A percentile compares a stretch with the other conserved stretches of the same genome.
phyloP scores from a whole-genome alignment of 2,329 filamentous ascomycete genomes.

The Cladosporium phlei region DNA sequence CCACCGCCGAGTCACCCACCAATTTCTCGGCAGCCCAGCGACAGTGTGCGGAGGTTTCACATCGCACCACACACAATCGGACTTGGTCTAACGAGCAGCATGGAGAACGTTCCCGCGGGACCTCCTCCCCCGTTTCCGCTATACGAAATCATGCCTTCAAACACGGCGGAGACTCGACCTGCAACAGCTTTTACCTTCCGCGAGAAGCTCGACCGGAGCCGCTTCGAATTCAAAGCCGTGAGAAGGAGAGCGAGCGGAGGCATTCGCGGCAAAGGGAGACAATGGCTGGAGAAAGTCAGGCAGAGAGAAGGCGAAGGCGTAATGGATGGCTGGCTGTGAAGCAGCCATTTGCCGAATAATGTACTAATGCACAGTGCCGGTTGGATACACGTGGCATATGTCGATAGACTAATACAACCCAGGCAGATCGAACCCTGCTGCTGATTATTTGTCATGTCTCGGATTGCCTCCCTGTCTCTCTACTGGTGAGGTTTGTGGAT shows the following conservation, averaged over 20 bases:
- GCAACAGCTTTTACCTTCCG: constrained; percentile 23
- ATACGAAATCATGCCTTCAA: neutral
- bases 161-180: constrained; percentile 1
- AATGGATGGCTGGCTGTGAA: constrained; percentile 11
- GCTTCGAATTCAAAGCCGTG: constrained; percentile 33
- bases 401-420: too few relatives aligned
- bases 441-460: too few relatives aligned
- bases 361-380: too few relatives aligned
- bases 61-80: constrained; percentile 24
- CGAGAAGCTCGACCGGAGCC: constrained; percentile 28
- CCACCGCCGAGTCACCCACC: neutral
- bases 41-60: constrained; percentile 8
- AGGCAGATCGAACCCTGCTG: too few relatives aligned
- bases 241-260: constrained; percentile 26
- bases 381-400: neutral
- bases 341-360: too few relatives aligned
- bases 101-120: neutral
- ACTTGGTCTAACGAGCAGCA: constrained; percentile 22
- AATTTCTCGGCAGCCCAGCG: neutral
- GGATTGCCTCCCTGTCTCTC: too few relatives aligned
- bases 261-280: constrained; percentile 19
- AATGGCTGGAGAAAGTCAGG: constrained; percentile 9
- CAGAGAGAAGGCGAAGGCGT: constrained; percentile 8
- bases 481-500: too few relatives aligned
- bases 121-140: neutral